Evolutionary conservation across 2,329 filamentous ascomycete species (phyloP).

Genomic region (Triangularia setosa): DNA sequence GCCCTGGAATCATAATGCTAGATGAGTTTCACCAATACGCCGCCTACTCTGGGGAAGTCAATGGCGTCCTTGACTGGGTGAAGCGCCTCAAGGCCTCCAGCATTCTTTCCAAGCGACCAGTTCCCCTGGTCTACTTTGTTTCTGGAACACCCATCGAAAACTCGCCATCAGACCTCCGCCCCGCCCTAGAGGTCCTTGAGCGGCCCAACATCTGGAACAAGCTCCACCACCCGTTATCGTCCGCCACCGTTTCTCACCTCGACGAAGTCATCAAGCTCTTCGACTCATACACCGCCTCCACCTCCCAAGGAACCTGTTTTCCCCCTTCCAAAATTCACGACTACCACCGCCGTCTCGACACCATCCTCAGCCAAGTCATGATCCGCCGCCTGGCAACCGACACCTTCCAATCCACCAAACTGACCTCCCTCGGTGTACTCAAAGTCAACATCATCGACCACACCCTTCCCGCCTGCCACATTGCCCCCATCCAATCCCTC

Average conservation of each 20-base stretch:
- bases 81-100: constrained; percentile 17
- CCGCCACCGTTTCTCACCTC: constrained; percentile 8
- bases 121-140: constrained; percentile 22
- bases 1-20: constrained; percentile 22
- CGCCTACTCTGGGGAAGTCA: background rate
- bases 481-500: background rate
- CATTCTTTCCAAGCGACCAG: background rate
- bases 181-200: constrained; percentile 15
- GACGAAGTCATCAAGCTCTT: constrained; percentile 13
- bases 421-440: constrained; percentile 22
- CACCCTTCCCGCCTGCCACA: constrained; percentile 6
- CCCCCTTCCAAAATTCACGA: constrained; percentile 1
- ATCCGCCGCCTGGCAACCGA: constrained; percentile 23
- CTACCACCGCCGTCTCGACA: constrained; percentile 16
- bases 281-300: background rate
- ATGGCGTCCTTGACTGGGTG: constrained; percentile 15
- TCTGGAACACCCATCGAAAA: constrained; percentile 24
- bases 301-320: constrained; percentile 9
- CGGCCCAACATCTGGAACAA: constrained; percentile 7
- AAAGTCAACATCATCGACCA: constrained; percentile 24
- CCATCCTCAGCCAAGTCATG: constrained; percentile 19
- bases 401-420: constrained; percentile 17
- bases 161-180: constrained; percentile 17
- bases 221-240: constrained; percentile 7
- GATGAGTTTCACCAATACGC: constrained; percentile 27